phyloP scores from a whole-genome alignment of 768 basidiomycete species.

The Lentinula edodes region DNA sequence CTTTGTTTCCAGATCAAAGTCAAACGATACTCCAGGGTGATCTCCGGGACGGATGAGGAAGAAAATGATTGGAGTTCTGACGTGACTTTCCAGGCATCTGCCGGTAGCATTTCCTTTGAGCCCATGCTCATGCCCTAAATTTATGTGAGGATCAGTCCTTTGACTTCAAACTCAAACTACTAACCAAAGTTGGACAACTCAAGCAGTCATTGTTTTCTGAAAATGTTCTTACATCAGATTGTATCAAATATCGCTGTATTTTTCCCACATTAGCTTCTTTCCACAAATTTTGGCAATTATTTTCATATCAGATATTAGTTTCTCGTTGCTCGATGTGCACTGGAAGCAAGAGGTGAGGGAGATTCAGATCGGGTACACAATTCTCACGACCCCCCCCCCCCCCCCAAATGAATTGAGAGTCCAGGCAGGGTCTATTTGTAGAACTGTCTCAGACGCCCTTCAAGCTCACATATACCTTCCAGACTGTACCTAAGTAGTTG shows the following conservation, averaged over 20 bases:
- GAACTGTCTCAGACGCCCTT: no score
- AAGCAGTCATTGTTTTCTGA: not conserved
- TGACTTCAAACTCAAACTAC: not conserved
- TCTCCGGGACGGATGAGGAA: not conserved
- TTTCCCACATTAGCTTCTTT: not conserved
- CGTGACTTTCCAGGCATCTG: slow-evolving; percentile 13
- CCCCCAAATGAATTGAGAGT: no score
- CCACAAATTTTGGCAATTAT: not conserved
- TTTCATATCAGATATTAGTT: not conserved
- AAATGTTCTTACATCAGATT: not conserved
- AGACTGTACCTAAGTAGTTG: no score
- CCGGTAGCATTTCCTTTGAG: slow-evolving; percentile 13
- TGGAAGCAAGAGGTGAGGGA: no score
- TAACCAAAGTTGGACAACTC: not conserved
- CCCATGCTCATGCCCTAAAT: slow-evolving; percentile 11
- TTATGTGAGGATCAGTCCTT: not conserved
- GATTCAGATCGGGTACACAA: no score
- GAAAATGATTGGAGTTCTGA: slow-evolving; percentile 40
- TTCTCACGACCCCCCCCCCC: no score
- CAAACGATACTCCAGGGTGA: not conserved
- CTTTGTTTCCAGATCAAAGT: slow-evolving; percentile 4
- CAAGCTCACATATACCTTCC: no score
- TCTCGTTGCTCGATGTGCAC: not conserved
- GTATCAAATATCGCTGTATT: not conserved
- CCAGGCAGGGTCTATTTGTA: no score